These are phyloP conservation scores for Auricularia sp. DNA, from an alignment of 768 basidiomycete species.

Conservation along the genomic window DNA sequence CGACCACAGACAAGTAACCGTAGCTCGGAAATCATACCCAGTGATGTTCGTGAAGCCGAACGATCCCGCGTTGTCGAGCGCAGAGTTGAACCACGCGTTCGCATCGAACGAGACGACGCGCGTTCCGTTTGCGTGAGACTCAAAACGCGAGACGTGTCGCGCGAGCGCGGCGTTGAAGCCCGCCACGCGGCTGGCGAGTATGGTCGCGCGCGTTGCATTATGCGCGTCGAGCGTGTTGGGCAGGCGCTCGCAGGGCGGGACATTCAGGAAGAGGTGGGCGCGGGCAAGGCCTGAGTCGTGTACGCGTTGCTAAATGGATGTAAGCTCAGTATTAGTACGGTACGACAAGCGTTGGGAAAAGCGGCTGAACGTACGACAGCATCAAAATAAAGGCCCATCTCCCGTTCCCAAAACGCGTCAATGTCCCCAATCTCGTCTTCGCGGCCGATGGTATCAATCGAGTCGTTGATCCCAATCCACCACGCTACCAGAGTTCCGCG, in stretches of 20 bases:
- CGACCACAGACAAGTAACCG: neutral
- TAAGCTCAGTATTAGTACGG: neutral
- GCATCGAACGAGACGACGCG: constrained; percentile 40
- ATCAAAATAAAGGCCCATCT: constrained; percentile 39
- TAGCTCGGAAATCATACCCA: constrained; percentile 23
- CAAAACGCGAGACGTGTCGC: constrained; percentile 25
- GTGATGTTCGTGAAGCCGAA: constrained; percentile 41
- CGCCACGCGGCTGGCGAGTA: constrained; percentile 28
- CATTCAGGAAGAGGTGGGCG: constrained; percentile 44
- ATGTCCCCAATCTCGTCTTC: constrained; percentile 32
- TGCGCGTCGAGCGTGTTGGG: constrained; percentile 24
- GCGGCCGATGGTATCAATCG: constrained; percentile 38
- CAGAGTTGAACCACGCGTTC: constrained; percentile 35
- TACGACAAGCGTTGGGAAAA: neutral
- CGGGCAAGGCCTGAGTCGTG: constrained; percentile 29
- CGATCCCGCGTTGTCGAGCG: constrained; percentile 30
- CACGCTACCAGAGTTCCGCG: constrained; percentile 37
- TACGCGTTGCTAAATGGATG: constrained; percentile 25
- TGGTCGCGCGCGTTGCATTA: constrained; percentile 25
- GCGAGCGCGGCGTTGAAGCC: constrained; percentile 35
- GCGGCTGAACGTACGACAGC: constrained; percentile 32
- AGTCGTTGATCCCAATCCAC: constrained; percentile 55
- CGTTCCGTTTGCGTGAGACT: constrained; percentile 24
- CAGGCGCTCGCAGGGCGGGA: constrained; percentile 42
- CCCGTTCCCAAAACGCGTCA: constrained; percentile 37